Percentiles rank a stretch among this genome's conserved stretches.
Conservation (phyloP, 2,329 filamentous ascomycete species). For the Pseudofabraea citricarpa region DNA sequence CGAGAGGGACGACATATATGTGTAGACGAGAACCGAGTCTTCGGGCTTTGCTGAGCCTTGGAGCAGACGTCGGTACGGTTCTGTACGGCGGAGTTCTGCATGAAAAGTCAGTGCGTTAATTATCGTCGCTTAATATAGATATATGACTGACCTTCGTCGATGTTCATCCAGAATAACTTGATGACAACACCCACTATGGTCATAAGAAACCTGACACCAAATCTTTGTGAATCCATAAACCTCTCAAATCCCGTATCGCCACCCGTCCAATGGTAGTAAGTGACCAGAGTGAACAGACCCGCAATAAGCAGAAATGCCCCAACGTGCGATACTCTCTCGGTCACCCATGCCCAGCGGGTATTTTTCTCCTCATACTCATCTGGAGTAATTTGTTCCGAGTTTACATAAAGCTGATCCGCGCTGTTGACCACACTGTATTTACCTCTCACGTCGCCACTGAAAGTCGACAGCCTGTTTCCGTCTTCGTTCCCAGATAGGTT, state of each 20-base stretch:
- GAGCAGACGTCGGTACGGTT: constrained; percentile 38
- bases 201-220: constrained; percentile 37
- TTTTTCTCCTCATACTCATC: neutral
- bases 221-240: constrained; percentile 34
- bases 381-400: neutral
- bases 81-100: constrained; percentile 39
- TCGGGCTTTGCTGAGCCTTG: constrained; percentile 24
- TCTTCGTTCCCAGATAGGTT: neutral
- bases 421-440: constrained; percentile 1
- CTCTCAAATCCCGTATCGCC: constrained; percentile 32
- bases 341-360: constrained; percentile 4
- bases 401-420: neutral
- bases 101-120: neutral
- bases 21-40: constrained; percentile 35
- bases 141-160: constrained; percentile 32
- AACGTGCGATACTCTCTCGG: constrained; percentile 7
- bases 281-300: constrained; percentile 27
- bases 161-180: constrained; percentile 35
- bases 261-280: constrained; percentile 35
- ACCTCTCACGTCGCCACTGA: neutral
- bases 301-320: constrained; percentile 9
- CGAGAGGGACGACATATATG: constrained; percentile 40
- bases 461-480: neutral
- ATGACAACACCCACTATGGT: constrained; percentile 33
- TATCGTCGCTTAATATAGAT: neutral